Conservation (phyloP, 2,329 filamentous ascomycete species). For the Penicillium sp. region DNA sequence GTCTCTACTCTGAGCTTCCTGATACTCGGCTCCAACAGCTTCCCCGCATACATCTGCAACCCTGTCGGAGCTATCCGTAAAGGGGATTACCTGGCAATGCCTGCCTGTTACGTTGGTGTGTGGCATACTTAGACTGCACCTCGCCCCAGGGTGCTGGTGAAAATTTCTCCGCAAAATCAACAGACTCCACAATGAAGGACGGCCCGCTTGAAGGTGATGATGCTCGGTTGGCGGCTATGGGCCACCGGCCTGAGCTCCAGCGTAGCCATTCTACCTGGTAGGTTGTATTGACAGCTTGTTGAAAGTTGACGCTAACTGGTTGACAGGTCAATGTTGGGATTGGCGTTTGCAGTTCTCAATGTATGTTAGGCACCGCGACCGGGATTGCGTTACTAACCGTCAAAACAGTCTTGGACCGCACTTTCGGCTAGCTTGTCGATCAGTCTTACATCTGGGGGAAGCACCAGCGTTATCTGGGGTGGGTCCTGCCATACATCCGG, state of each 20-base stretch:
- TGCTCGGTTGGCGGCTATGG: conserved; percentile 39
- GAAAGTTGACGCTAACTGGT: neutral
- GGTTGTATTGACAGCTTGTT: neutral
- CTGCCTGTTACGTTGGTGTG: conserved; percentile 1
- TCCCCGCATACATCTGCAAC: conserved; percentile 3
- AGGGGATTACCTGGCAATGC: conserved; percentile 3
- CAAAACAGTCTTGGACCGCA: conserved; percentile 56
- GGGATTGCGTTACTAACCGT: conserved; percentile 6
- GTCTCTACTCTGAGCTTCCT: neutral
- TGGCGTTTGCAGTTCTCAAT: conserved; percentile 64
- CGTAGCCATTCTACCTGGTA: conserved; percentile 57
- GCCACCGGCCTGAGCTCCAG: conserved; percentile 58
- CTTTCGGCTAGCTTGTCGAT: conserved; percentile 59
- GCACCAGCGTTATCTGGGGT: conserved; percentile 74
- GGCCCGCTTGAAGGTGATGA: conserved; percentile 21
- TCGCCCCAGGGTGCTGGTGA: neutral
- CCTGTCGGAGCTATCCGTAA: conserved; percentile 1
- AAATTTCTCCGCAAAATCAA: neutral
- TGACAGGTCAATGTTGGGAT: conserved; percentile 56
- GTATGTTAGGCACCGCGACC: conserved; percentile 17
- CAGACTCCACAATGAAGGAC: conserved; percentile 16
- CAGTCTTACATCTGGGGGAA: conserved; percentile 70
- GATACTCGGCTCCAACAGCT: neutral
- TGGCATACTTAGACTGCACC: neutral
- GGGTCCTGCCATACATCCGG: conserved; percentile 1